These are phyloP conservation scores for Erysimum cheiranthoides DNA, from an alignment of 345 rosid species.

Conservation along the genomic window DNA sequence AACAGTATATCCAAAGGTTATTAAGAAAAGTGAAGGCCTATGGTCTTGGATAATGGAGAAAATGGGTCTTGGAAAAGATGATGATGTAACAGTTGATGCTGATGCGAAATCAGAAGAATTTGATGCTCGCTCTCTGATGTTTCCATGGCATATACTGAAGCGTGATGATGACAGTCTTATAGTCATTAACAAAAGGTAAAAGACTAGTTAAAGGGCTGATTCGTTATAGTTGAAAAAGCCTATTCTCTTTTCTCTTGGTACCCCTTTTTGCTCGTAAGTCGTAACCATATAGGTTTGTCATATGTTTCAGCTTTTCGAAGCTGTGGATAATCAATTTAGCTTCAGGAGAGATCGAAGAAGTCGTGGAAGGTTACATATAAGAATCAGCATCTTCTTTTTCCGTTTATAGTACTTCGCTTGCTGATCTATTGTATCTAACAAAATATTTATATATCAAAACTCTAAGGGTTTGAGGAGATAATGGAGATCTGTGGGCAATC, in stretches of 20 bases:
- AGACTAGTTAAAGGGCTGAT: conserved; percentile 11
- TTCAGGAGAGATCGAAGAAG: conserved; percentile 71
- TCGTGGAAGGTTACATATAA: conserved; percentile 62
- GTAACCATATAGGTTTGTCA: conserved; percentile 23
- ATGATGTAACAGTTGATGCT: conserved; percentile 43
- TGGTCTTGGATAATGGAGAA: conserved; percentile 77
- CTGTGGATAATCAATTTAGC: conserved; percentile 76
- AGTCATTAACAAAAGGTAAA: conserved; percentile 68
- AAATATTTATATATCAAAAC: conserved; percentile 22
- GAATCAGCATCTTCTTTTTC: conserved; percentile 12
- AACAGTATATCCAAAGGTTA: conserved; percentile 74
- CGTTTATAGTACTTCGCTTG: conserved; percentile 17
- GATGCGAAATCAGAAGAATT: conserved; percentile 58
- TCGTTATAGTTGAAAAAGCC: conserved; percentile 7
- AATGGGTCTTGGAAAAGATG: conserved; percentile 60
- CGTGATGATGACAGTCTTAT: conserved; percentile 54
- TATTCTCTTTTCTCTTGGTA: conserved; percentile 15
- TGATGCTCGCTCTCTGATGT: conserved; percentile 54
- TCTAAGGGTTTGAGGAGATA: conserved; percentile 61
- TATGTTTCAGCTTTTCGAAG: conserved; percentile 71
- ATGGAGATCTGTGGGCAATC: conserved; percentile 59
- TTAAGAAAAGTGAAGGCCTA: conserved; percentile 52
- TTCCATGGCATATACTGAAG: conserved; percentile 93
- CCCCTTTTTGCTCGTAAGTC: conserved; percentile 1
- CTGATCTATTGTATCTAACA: conserved; percentile 37